phyloP scores from a whole-genome alignment of 192 early-diverging fungal species.

The Glomus cerebriforme region DNA sequence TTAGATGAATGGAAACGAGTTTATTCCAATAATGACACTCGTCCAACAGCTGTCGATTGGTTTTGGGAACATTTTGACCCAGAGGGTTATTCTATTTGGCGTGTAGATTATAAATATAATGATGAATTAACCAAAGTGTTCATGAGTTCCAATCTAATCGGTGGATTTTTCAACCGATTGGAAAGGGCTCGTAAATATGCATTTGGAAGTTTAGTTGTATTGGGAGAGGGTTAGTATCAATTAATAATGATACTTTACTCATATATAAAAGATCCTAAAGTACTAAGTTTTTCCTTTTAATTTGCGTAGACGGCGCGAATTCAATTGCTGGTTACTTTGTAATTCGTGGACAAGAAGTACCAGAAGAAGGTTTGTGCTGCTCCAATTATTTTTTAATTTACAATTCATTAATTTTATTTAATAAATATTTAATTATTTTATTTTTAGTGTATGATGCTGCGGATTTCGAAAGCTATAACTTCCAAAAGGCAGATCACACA shows the following conservation, averaged over 20 bases:
- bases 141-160: conserved; percentile 94
- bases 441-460: conserved; percentile 71
- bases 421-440: conserved; percentile 29
- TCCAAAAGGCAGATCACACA: conserved; percentile 71
- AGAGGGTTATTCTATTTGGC: conserved; percentile 89
- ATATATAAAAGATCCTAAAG: background rate
- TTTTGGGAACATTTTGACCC: conserved; percentile 92
- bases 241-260: background rate
- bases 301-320: conserved; percentile 70
- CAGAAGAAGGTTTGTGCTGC: conserved; percentile 55
- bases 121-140: conserved; percentile 83
- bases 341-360: conserved; percentile 83
- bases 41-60: conserved; percentile 84
- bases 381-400: background rate
- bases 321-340: conserved; percentile 94
- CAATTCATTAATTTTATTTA: background rate
- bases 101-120: conserved; percentile 96
- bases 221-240: conserved; percentile 57
- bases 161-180: conserved; percentile 91
- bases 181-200: conserved; percentile 94
- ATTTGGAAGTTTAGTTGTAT: conserved; percentile 82
- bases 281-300: background rate
- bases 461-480: conserved; percentile 88
- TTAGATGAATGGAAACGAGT: conserved; percentile 96
- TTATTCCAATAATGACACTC: conserved; percentile 96